These are phyloP conservation scores for Neobulgaria alba DNA, from an alignment of 2,329 filamentous ascomycete genomes.

Conservation along the genomic window DNA sequence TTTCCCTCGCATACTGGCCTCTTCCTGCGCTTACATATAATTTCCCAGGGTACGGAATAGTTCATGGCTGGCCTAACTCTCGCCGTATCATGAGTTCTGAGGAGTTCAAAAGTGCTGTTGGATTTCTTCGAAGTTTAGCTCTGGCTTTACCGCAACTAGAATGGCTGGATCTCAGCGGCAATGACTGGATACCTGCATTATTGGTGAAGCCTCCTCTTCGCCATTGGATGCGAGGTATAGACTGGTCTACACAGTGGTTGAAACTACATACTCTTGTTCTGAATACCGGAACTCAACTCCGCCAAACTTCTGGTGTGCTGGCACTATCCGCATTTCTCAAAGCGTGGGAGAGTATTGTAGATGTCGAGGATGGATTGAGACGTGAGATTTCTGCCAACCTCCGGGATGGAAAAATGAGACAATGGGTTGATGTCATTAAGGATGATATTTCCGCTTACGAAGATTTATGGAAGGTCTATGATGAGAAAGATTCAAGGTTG, in stretches of 20 bases:
- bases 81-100: constrained; percentile 51
- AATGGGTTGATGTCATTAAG: constrained; percentile 16
- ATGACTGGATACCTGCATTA: constrained; percentile 39
- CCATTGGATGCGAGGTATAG: constrained; percentile 13
- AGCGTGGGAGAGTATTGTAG: constrained; percentile 11
- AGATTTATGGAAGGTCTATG: constrained; percentile 11
- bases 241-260: constrained; percentile 22
- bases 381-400: constrained; percentile 9
- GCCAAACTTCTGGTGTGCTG: constrained; percentile 7
- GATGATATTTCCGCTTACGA: constrained; percentile 16
- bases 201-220: no score
- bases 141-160: constrained; percentile 44
- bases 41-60: constrained; percentile 36
- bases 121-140: constrained; percentile 46
- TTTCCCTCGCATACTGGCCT: constrained; percentile 55
- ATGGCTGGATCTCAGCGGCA: constrained; percentile 54
- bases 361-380: constrained; percentile 14
- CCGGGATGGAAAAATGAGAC: constrained; percentile 2
- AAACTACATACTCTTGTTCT: constrained; percentile 15
- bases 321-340: constrained; percentile 9
- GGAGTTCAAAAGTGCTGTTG: constrained; percentile 51
- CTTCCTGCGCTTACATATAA: constrained; percentile 49
- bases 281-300: constrained; percentile 10
- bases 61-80: constrained; percentile 46
- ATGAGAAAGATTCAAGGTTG: constrained; percentile 7